phyloP scores from a whole-genome alignment of 768 basidiomycete genomes.

The Boletus rufocinnamomeus region DNA sequence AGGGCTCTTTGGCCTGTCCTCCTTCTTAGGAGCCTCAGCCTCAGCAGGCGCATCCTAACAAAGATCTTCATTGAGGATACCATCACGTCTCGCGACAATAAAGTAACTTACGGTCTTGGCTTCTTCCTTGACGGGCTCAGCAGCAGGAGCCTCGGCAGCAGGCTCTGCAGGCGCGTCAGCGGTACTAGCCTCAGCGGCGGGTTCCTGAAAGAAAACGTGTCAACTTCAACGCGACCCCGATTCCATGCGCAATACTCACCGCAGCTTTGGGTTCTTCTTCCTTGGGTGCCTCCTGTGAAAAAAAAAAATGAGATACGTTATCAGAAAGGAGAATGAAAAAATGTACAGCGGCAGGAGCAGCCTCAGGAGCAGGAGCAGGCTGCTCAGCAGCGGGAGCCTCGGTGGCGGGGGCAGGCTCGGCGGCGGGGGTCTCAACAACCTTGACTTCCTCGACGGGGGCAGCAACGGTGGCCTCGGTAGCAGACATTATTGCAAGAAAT shows the following conservation, averaged over 20 bases:
- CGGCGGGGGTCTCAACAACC: conserved; percentile 42
- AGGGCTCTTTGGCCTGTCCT: conserved; percentile 81
- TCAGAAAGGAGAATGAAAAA: conserved; percentile 1
- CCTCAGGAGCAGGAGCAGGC: conserved; percentile 32
- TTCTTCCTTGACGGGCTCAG: conserved; percentile 45
- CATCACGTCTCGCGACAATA: conserved; percentile 29
- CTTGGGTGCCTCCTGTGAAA: conserved; percentile 41
- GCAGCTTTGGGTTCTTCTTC: conserved; percentile 42
- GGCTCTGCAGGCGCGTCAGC: conserved; percentile 26
- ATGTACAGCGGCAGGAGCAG: conserved; percentile 40
- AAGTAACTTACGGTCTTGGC: conserved; percentile 39
- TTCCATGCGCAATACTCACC: conserved; percentile 29
- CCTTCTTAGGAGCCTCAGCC: conserved; percentile 58
- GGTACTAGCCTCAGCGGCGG: conserved; percentile 34
- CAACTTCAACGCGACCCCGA: neutral
- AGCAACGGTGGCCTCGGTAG: conserved; percentile 58
- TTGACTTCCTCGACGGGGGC: conserved; percentile 56
- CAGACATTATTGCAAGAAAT: conserved; percentile 79
- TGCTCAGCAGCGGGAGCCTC: conserved; percentile 32
- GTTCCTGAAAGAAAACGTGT: conserved; percentile 35
- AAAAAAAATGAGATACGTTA: neutral
- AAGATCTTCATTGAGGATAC: conserved; percentile 23
- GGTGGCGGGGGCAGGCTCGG: conserved; percentile 34
- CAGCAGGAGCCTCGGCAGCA: conserved; percentile 33
- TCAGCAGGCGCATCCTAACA: conserved; percentile 46